Conservation (phyloP, 2,329 filamentous ascomycete species). For the Cladobotryum mycophilum region DNA sequence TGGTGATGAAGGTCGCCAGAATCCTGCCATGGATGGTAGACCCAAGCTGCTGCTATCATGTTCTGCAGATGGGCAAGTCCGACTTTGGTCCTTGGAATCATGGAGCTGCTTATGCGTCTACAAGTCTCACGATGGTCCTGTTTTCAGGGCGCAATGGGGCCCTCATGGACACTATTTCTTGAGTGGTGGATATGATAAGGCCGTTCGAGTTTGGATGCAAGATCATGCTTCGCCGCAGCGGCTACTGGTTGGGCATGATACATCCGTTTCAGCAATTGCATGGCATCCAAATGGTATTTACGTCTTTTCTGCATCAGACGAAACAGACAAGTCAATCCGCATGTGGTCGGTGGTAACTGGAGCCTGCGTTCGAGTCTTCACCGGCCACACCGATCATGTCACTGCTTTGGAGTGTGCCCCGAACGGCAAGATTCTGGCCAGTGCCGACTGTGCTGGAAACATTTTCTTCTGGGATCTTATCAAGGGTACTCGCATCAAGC, state of each 20-base stretch:
- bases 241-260: constrained; percentile 86
- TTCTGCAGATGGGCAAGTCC: constrained; percentile 80
- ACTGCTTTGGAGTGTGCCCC: constrained; percentile 79
- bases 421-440: constrained; percentile 85
- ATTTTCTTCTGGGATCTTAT: constrained; percentile 93
- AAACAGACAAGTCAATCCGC: constrained; percentile 78
- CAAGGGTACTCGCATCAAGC: constrained; percentile 81
- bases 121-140: constrained; percentile 83
- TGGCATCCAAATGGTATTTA: constrained; percentile 96
- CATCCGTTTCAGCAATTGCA: constrained; percentile 80
- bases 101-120: constrained; percentile 93
- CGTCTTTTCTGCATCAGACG: constrained; percentile 85
- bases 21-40: constrained; percentile 42
- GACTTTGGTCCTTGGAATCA: constrained; percentile 86
- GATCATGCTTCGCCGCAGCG: constrained; percentile 86
- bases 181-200: constrained; percentile 82
- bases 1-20: constrained; percentile 39
- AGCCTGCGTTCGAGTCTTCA: constrained; percentile 82
- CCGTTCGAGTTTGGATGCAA: constrained; percentile 83
- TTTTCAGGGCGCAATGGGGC: constrained; percentile 84
- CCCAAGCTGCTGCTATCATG: constrained; percentile 79
- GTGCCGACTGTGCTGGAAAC: constrained; percentile 78
- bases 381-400: constrained; percentile 82
- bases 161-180: constrained; percentile 95
- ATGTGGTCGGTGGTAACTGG: constrained; percentile 97